Evolutionary conservation across 257 asterid species (phyloP).

Genomic region (Solanum etuberosum): DNA sequence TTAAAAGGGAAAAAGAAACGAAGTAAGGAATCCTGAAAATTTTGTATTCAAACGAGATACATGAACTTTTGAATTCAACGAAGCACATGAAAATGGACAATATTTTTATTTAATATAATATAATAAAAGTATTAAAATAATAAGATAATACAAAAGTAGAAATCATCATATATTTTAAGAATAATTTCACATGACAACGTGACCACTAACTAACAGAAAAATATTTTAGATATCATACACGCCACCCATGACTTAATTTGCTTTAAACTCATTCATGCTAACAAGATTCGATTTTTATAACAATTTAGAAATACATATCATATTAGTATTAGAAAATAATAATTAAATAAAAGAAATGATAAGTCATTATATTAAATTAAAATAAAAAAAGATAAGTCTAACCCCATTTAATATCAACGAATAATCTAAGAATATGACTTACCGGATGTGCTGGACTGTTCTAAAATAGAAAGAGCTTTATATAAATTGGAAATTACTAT

Average conservation of each 20-base stretch:
- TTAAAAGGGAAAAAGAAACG: not conserved
- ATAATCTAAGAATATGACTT: not conserved
- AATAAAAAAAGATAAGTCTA: not conserved
- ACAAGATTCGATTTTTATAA: not conserved
- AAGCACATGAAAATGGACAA: not conserved
- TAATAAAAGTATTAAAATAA: not conserved
- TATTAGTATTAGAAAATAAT: not conserved
- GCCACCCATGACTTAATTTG: not conserved
- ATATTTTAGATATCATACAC: not conserved
- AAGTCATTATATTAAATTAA: not conserved
- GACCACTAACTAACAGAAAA: not conserved
- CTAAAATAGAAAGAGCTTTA: not conserved
- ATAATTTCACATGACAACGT: not conserved
- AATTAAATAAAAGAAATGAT: not conserved
- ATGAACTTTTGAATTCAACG: not conserved
- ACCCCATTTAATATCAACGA: not conserved
- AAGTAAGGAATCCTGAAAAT: not conserved
- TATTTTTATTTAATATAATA: not conserved
- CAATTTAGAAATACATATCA: not conserved
- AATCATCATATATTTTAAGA: not conserved
- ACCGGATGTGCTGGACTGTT: not conserved
- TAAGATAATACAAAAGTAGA: not conserved
- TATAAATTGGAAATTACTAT: not conserved
- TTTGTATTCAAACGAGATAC: not conserved
- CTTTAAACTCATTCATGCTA: not conserved